phyloP scores from a whole-genome alignment of 1,284 basidiomycete genomes.

The Cutaneotrichosporon cutaneum region DNA sequence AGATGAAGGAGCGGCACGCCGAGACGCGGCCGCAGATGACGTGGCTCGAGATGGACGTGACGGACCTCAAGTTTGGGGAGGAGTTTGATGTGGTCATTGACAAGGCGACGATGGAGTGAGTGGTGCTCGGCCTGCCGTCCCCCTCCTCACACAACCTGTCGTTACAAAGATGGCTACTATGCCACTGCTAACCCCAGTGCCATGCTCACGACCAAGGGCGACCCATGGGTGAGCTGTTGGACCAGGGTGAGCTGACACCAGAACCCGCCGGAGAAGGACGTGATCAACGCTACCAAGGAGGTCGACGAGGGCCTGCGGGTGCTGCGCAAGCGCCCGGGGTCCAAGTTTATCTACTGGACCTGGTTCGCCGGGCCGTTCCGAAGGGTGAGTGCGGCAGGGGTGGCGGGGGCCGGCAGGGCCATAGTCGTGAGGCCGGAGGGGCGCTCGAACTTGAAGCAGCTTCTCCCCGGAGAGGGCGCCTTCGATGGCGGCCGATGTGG shows the following conservation, averaged over 20 bases:
- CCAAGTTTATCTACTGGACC: conserved; percentile 67
- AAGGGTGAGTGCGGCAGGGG: neutral
- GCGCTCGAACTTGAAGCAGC: too few species aligned
- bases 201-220: conserved; percentile 83
- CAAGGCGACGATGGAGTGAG: conserved; percentile 85
- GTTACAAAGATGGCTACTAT: too few species aligned
- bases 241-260: conserved; percentile 41
- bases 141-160: neutral
- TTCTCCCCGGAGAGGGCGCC: too few species aligned
- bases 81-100: conserved; percentile 85
- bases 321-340: conserved; percentile 59
- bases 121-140: neutral
- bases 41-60: conserved; percentile 88
- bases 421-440: too few species aligned
- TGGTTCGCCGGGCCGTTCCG: neutral
- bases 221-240: conserved; percentile 73
- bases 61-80: conserved; percentile 66
- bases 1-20: conserved; percentile 68
- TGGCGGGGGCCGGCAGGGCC: too few species aligned
- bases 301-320: conserved; percentile 76
- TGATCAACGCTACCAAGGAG: conserved; percentile 74
- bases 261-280: conserved; percentile 76
- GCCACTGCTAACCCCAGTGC: conserved; percentile 56
- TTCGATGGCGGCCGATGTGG: too few species aligned
- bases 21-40: conserved; percentile 66